Evolutionary conservation across 345 rosid genomes (phyloP).

Genomic region (Moricandia moricandioides): DNA sequence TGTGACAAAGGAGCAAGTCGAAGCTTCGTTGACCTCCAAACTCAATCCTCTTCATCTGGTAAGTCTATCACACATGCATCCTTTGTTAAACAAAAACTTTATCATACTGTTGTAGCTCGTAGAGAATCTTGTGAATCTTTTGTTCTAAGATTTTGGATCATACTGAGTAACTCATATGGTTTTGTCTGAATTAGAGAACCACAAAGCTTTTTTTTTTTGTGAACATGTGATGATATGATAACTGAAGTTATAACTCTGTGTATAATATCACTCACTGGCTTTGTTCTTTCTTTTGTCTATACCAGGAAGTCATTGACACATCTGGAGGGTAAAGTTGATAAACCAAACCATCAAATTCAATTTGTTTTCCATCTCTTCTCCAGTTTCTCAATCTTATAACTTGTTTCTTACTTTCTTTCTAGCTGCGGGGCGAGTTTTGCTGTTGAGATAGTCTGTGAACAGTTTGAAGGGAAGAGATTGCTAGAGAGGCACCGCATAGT

Average conservation of each 20-base stretch:
- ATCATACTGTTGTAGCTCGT: neutral
- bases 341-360: neutral
- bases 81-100: no score
- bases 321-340: slow-evolving; percentile 68
- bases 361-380: neutral
- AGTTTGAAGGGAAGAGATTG: slow-evolving; percentile 84
- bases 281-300: neutral
- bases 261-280: neutral
- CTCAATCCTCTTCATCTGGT: slow-evolving; percentile 74
- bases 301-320: slow-evolving; percentile 80
- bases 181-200: no score
- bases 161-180: no score
- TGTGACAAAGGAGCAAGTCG: slow-evolving; percentile 73
- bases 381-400: neutral
- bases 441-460: slow-evolving; percentile 64
- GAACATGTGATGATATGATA: neutral
- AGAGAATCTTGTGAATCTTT: neutral
- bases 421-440: slow-evolving; percentile 88
- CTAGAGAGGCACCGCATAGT: slow-evolving; percentile 83
- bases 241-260: neutral
- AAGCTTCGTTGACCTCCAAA: slow-evolving; percentile 63
- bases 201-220: neutral
- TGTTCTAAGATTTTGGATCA: neutral
- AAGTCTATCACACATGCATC: slow-evolving; percentile 12
- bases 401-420: neutral